Percentiles rank a stretch among this genome's conserved stretches.
Evolutionary conservation across 2,329 filamentous ascomycete genomes (phyloP).

Genomic region (Arthroderma sp.): DNA sequence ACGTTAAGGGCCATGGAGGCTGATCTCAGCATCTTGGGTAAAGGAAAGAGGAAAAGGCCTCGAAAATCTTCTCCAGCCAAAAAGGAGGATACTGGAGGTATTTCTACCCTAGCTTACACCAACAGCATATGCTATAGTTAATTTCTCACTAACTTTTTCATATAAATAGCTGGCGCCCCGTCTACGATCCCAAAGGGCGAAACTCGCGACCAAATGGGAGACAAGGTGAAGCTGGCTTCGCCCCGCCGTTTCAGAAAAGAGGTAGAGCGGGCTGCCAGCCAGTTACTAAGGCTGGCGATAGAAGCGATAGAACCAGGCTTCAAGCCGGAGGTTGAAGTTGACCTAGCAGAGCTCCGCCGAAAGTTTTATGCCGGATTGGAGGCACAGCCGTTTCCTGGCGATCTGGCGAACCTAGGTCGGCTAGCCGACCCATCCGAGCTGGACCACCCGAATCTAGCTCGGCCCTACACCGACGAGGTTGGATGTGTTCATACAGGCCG

Average conservation of each 20-base stretch:
- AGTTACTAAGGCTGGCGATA: slow-evolving; percentile 12
- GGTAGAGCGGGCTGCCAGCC: slow-evolving; percentile 9
- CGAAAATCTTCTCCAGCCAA: no score
- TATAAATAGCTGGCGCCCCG: not conserved
- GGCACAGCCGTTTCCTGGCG: not conserved
- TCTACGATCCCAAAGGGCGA: not conserved
- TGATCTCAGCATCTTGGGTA: slow-evolving; percentile 2
- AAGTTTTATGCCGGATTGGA: slow-evolving; percentile 7
- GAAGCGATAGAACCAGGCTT: slow-evolving; percentile 12
- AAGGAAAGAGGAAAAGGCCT: no score
- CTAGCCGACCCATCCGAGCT: slow-evolving; percentile 5
- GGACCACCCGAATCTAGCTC: slow-evolving; percentile 11
- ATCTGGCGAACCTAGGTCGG: not conserved
- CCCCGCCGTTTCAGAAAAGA: slow-evolving; percentile 5
- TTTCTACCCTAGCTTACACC: not conserved
- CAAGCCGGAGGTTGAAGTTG: slow-evolving; percentile 10
- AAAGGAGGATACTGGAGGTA: no score
- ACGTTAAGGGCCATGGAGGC: slow-evolving; percentile 20
- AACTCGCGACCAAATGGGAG: not conserved
- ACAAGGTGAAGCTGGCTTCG: slow-evolving; percentile 1
- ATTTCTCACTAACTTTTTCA: not conserved
- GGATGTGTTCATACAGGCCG: slow-evolving; percentile 21
- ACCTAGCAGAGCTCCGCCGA: slow-evolving; percentile 6
- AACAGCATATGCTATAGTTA: not conserved
- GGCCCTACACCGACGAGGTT: slow-evolving; percentile 17